Evolutionary conservation across 1,284 basidiomycete genomes (phyloP).

Genomic region (Sporisorium sorghi): DNA sequence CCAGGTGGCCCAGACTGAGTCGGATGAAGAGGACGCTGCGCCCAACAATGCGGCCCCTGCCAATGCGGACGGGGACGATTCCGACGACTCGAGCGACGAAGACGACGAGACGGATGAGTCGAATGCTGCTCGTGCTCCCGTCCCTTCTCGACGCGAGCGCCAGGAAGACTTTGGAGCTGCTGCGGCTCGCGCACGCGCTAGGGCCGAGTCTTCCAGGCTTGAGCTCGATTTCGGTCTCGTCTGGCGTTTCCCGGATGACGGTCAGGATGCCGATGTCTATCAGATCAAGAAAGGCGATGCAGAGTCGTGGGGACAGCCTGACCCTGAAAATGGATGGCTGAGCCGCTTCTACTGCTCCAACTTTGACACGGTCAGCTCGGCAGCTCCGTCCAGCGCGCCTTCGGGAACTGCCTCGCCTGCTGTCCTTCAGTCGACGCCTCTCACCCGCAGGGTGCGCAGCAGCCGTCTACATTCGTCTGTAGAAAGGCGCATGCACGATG

Average conservation of each 20-base stretch:
- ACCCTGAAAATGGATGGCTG: slow-evolving; percentile 63
- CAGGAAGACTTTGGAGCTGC: slow-evolving; percentile 35
- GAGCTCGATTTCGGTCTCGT: slow-evolving; percentile 60
- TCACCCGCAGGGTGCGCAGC: slow-evolving; percentile 39
- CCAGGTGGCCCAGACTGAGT: slow-evolving; percentile 30
- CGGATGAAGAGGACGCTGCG: slow-evolving; percentile 25
- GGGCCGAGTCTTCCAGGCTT: slow-evolving; percentile 49
- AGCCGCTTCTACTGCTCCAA: slow-evolving; percentile 63
- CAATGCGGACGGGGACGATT: slow-evolving; percentile 13
- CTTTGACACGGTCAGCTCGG: slow-evolving; percentile 47
- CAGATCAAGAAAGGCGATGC: slow-evolving; percentile 45
- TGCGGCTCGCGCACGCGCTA: slow-evolving; percentile 35
- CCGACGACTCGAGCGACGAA: slow-evolving; percentile 15
- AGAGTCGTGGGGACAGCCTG: slow-evolving; percentile 56
- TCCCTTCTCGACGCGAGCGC: slow-evolving; percentile 14
- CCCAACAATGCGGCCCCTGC: slow-evolving; percentile 7
- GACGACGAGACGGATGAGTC: slow-evolving; percentile 8
- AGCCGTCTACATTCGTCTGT: slow-evolving; percentile 46
- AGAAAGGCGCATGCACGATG: slow-evolving; percentile 46
- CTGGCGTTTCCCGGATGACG: slow-evolving; percentile 63
- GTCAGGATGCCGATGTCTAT: slow-evolving; percentile 51
- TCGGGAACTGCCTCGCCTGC: slow-evolving; percentile 43
- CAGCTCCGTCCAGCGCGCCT: slow-evolving; percentile 33
- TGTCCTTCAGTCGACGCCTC: slow-evolving; percentile 45
- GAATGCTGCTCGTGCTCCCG: neutral